Evolutionary conservation across 495 filamentous ascomycete genomes (phyloP), one percentile per base, ranked within the genome.

Genomic region (Aspergillus homomorphus): DNA sequence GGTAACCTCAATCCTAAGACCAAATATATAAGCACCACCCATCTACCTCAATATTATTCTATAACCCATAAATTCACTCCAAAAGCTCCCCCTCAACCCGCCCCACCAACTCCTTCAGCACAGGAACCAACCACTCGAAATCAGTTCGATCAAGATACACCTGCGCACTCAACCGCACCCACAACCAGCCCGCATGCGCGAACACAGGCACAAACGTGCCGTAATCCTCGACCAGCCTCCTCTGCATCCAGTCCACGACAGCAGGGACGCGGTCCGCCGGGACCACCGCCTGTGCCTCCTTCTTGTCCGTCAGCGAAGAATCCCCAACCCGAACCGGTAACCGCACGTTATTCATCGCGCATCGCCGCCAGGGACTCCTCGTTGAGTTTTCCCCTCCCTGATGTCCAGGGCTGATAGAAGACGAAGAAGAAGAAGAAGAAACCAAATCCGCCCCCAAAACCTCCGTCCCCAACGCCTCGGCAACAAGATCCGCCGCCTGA

Each of bases 121-220:
- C 69, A 45, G 73, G 59, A 0, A 75, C 91, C 19, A 79, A 79
- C 84, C 85, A 89, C 68, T 87, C 84, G 64, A 95, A 95, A 74
- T 96, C 91, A 1, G 77, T 77, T 53, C 83, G 65, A 38, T 91
- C 90, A 41, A 96, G 67, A 71, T 90, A 98, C 0, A 90, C 77
- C 80, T 96, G 90, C 14, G 80, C 90, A 67, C 87, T 90, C 41
- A 96, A 62, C 26, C 93, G 74, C 4, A 78, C 79, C 89, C 88
- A 96, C 65, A 82, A 77, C 24, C 71, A 71, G 2, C 79, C 80
- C 2, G 70, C 75, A 67, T 91, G 87, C 9, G 72, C 71, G 51
- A 81, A 84, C 8, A 89, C 63, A 0, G 86, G 77, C 24, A 93
- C 73, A 69, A 89, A 92, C 0, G 91, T 91, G 41, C 87, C 75